These are phyloP conservation scores for Phytophthora ramorum DNA, from an alignment of 352 stramenopile species.

Conservation along the genomic window DNA sequence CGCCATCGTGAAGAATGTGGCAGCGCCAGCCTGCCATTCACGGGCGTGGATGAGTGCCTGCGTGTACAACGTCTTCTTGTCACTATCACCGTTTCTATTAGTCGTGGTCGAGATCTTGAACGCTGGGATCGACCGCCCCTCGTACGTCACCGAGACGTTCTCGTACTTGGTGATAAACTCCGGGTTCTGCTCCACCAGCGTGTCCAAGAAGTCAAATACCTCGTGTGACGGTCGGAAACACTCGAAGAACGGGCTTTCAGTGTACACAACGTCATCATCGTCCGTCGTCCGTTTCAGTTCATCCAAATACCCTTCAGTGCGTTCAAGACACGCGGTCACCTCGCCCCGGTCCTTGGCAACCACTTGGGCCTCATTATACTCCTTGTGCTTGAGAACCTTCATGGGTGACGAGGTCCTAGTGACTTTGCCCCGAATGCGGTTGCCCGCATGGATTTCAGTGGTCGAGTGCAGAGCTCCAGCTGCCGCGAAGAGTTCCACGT, in stretches of 20 bases:
- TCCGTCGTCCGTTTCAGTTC: constrained; percentile 29
- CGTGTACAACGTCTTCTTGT: constrained; percentile 58
- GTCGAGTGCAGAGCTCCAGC: constrained; percentile 27
- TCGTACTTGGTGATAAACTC: constrained; percentile 61
- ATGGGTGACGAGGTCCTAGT: constrained; percentile 22
- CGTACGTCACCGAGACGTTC: constrained; percentile 58
- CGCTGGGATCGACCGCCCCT: constrained; percentile 59
- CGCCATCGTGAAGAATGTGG: constrained; percentile 56
- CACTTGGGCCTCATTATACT: constrained; percentile 33
- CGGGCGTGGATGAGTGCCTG: constrained; percentile 73
- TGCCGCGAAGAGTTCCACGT: constrained; percentile 31
- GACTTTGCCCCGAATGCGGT: constrained; percentile 30
- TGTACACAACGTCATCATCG: constrained; percentile 34
- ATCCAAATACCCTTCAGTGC: constrained; percentile 57
- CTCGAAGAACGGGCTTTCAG: constrained; percentile 68
- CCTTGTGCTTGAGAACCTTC: constrained; percentile 43
- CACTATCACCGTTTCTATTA: neutral
- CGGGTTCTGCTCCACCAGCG: constrained; percentile 48
- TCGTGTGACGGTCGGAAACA: constrained; percentile 74
- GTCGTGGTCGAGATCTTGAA: constrained; percentile 64
- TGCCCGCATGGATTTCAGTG: constrained; percentile 22
- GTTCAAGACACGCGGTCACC: constrained; percentile 51
- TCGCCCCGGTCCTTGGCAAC: constrained; percentile 51
- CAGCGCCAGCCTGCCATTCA: constrained; percentile 58
- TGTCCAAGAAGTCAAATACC: constrained; percentile 69